Base-by-base conservation (phyloP, 2,329 filamentous ascomycete genomes). In the Biscogniauxia sp. region DNA sequence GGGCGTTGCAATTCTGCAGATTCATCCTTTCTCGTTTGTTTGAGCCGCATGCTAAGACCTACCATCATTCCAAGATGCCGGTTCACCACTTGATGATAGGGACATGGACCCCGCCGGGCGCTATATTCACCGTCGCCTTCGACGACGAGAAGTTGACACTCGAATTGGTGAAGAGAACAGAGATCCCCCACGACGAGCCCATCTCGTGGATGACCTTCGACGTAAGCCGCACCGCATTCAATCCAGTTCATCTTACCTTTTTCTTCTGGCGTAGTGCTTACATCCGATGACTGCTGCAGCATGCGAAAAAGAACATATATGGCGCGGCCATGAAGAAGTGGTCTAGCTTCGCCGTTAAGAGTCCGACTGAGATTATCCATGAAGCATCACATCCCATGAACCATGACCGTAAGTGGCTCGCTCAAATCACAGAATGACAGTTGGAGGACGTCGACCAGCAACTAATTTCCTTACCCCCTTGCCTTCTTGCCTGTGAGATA, bases 151-250 rank as follows among this genome's bases (percentile, higher is more conserved):
- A 85, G 49, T 79, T 93, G 66, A 88, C 88, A 6, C 78, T 96
- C 62, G 84, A 88, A 67, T 77, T 95, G 70, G 79, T 96, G 72
- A 93, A 94, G 79, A 87, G 89, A 69, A 95, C 91, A 1, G 86
- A 88, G 61, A 95, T 96, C 59, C 89, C 91, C 4, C 77, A 90
- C 56, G 90, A 94, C 65, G 91, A 96, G 77, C 91, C 92, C 7
- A 95, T 96, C 67, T 96, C 92, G 61, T 96, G 92, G 92, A 94
- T 96, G 90, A 89, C 91, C 17, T 94, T 96, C 71, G 89, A 92
- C 74, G 91, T 92, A 80, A 78, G 88, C 71, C 11, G 17, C 17
- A 15, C 71, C 11, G 17, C 17, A 15, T 45, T n/a, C n/a, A 20
- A 53, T 53, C n/a, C n/a, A 50, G 11, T 20, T n/a, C 55, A 7